These are phyloP conservation scores for Russula sp. DNA, from an alignment of 768 basidiomycete species.

Conservation along the genomic window DNA sequence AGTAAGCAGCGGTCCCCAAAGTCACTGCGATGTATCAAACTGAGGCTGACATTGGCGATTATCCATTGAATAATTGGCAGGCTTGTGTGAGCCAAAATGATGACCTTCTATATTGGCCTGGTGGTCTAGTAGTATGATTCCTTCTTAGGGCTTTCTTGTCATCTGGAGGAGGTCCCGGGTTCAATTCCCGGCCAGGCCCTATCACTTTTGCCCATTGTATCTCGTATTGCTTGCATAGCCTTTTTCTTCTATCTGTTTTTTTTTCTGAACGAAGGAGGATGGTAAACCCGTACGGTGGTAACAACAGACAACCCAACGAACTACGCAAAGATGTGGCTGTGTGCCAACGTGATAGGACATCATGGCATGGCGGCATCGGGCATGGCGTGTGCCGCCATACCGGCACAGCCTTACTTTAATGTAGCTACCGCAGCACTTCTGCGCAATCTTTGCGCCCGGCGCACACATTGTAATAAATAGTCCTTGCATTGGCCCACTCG, in stretches of 20 bases:
- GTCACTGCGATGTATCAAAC: background rate
- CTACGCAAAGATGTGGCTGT: background rate
- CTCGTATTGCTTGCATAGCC: background rate
- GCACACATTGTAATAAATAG: too few relatives aligned
- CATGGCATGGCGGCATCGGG: too few relatives aligned
- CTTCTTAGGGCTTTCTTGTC: slow-evolving; percentile 13
- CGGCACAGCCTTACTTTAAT: too few relatives aligned
- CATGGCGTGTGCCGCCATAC: too few relatives aligned
- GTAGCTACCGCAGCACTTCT: background rate
- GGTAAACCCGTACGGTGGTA: too few relatives aligned
- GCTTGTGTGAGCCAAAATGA: background rate
- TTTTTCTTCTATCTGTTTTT: background rate
- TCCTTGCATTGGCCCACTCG: background rate
- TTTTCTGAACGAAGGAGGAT: too few relatives aligned
- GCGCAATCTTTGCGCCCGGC: too few relatives aligned
- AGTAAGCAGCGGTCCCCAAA: background rate
- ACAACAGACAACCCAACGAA: too few relatives aligned
- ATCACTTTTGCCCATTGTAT: background rate
- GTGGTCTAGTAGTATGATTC: slow-evolving; percentile 23
- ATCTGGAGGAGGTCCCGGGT: slow-evolving; percentile 78
- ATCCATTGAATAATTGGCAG: background rate
- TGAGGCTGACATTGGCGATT: slow-evolving; percentile 5
- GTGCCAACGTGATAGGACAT: background rate
- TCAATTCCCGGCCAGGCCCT: slow-evolving; percentile 80
- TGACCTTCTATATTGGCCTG: background rate